Percentiles rank a stretch among this genome's conserved stretches.
Conservation (phyloP, 441 rosid genomes). For the Bruguiera hainesii region DNA sequence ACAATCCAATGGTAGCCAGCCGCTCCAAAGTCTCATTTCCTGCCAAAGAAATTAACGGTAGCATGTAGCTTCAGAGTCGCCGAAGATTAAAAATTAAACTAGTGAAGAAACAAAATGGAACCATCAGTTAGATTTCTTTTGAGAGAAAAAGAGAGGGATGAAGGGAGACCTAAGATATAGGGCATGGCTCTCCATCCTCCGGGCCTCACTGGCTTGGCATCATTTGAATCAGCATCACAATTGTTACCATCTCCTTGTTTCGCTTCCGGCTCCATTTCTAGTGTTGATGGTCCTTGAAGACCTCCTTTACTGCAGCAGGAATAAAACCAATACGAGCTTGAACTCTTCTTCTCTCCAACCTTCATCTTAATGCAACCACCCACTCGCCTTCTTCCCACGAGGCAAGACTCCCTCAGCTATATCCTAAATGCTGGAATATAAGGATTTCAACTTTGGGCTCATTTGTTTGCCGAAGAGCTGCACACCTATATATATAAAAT, state of each 20-base stretch:
- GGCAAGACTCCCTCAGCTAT: not conserved
- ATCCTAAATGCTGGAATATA: no score
- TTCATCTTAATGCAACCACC: constrained; percentile 12
- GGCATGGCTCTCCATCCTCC: constrained; percentile 93
- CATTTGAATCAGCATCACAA: constrained; percentile 13
- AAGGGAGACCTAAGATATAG: constrained; percentile 57
- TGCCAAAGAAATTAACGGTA: constrained; percentile 11
- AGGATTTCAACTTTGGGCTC: no score
- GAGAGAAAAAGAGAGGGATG: not conserved
- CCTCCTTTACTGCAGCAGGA: constrained; percentile 30
- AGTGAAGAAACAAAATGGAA: not conserved
- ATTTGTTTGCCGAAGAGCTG: no score
- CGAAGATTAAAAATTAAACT: not conserved
- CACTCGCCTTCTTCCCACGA: not conserved
- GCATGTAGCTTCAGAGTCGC: no score
- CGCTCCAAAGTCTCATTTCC: constrained; percentile 87
- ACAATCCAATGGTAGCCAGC: constrained; percentile 58
- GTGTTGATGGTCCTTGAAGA: constrained; percentile 14
- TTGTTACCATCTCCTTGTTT: constrained; percentile 6
- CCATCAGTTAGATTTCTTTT: not conserved
- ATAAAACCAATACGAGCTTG: constrained; percentile 16
- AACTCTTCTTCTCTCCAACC: not conserved
- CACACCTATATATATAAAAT: no score
- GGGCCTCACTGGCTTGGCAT: constrained; percentile 27
- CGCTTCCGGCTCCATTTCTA: constrained; percentile 10